Base-by-base conservation (phyloP, 2,329 filamentous ascomycete genomes). In the Thermomyces lanuginosus region DNA sequence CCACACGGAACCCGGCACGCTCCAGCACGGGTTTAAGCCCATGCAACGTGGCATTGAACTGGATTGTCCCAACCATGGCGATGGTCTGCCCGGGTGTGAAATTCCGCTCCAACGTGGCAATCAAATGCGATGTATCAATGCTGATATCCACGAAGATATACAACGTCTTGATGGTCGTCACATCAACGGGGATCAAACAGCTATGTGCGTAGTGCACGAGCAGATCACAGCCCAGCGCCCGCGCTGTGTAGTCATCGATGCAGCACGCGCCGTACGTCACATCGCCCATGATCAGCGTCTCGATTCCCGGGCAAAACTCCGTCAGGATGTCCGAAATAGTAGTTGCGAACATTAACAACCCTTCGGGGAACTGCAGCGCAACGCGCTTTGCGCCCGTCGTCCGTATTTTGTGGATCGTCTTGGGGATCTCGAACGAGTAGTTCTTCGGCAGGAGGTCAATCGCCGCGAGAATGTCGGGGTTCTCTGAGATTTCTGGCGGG, bases 81-180 rank as follows among this genome's bases (percentile, higher is more conserved):
- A 98, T 74, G 1, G 76, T 86, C 56, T 89, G 92, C 2, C 80
- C 79, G 0, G 75, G 57, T 2, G 73, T 64, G 49, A 95, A 92
- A 48, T 93, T 98, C 35, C 82, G 74, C 46, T 83, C 77, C 24
- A 98, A 64, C 0, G 84, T 89, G 6, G 79, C 77, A 26, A 93
- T 58, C 9, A 98, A 66, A 52, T 98, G 89, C 8, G 72, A 61
- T 0, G 81, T 80, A 53, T 98, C 89, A 49, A 98, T 95, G 53
- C 76, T 81, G 46, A 98, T 98, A 51, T 92, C 84, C 30, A 98
- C 89, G 49, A 98, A 98, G 39, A 98, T 83, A 53, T 98, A 98
- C 0, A 98, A 66, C 1, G 86, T 95, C 52, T 91, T 89, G 46
- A 98, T 95, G 54, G 83, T 81, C 31, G 89, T 98, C 8, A 95